These are phyloP conservation scores for Trichocomaceae sp. DNA, from an alignment of 2,329 filamentous ascomycete species.

Conservation along the genomic window DNA sequence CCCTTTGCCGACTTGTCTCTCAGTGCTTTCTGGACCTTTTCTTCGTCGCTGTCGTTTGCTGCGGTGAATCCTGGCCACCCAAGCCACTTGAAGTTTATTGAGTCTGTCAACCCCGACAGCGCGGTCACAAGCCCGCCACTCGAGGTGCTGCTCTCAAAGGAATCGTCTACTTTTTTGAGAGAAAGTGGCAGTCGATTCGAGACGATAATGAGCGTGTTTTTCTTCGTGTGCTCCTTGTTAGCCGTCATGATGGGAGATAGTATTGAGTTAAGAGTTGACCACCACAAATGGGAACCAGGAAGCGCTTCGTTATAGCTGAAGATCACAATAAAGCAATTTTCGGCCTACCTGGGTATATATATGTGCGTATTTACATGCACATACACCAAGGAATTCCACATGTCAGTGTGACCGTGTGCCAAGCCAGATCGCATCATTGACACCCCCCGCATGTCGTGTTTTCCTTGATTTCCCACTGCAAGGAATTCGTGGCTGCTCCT, in stretches of 20 bases:
- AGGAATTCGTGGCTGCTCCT: no score
- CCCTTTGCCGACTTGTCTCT: conserved; percentile 76
- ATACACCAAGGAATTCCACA: no score
- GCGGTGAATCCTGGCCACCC: conserved; percentile 89
- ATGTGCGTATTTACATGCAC: no score
- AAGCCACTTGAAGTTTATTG: conserved; percentile 89
- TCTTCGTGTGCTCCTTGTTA: conserved; percentile 5
- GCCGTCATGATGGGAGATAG: not conserved
- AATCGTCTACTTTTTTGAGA: conserved; percentile 76
- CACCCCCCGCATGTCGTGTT: no score
- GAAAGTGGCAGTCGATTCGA: conserved; percentile 90
- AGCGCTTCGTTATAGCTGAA: no score
- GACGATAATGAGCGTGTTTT: conserved; percentile 54
- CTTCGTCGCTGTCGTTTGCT: conserved; percentile 63
- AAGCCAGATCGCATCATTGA: no score
- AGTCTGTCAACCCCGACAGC: conserved; percentile 77
- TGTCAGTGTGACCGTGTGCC: no score
- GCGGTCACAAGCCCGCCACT: conserved; percentile 88
- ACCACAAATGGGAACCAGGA: no score
- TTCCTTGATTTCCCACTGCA: no score
- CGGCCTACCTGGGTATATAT: no score
- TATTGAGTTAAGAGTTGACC: no score
- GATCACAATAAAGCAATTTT: no score
- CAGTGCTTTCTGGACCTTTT: conserved; percentile 62
- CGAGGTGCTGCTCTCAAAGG: conserved; percentile 66